Evolutionary conservation across 2,329 filamentous ascomycete genomes (phyloP).

Genomic region (Cryphonectria nitschkei): DNA sequence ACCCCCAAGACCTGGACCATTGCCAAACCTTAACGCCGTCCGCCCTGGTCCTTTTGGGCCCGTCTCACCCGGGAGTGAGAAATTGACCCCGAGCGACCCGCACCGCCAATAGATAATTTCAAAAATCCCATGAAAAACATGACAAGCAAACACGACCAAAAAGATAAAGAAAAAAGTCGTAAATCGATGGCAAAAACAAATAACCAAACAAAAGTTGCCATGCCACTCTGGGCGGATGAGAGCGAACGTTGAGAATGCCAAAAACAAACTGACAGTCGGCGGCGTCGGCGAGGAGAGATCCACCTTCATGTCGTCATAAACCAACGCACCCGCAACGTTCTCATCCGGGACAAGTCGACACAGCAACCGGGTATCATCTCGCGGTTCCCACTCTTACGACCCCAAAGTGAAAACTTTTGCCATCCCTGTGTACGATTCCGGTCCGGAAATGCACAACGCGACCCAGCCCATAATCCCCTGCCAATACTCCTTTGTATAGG

Average conservation of each 20-base stretch:
- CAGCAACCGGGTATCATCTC: constrained; percentile 29
- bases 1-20: background rate
- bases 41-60: constrained; percentile 14
- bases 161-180: background rate
- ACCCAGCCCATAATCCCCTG: constrained; percentile 10
- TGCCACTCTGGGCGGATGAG: constrained; percentile 7
- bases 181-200: background rate
- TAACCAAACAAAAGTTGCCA: background rate
- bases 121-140: constrained; percentile 2
- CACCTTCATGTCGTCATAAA: constrained; percentile 16
- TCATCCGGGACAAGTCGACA: constrained; percentile 19
- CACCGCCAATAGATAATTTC: background rate
- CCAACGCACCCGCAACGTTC: constrained; percentile 12
- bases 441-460: constrained; percentile 26
- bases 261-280: background rate
- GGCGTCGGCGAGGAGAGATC: constrained; percentile 8
- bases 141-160: background rate
- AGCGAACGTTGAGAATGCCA: constrained; percentile 2
- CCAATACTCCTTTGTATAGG: constrained; percentile 23
- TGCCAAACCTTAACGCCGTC: constrained; percentile 10
- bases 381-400: constrained; percentile 21
- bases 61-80: constrained; percentile 1
- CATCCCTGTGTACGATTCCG: constrained; percentile 18
- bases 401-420: constrained; percentile 24
- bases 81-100: constrained; percentile 7